Evolutionary conservation across 805 yeast species (phyloP), one percentile per base, ranked within the genome.

Genomic region (Saturnispora galanensis): DNA sequence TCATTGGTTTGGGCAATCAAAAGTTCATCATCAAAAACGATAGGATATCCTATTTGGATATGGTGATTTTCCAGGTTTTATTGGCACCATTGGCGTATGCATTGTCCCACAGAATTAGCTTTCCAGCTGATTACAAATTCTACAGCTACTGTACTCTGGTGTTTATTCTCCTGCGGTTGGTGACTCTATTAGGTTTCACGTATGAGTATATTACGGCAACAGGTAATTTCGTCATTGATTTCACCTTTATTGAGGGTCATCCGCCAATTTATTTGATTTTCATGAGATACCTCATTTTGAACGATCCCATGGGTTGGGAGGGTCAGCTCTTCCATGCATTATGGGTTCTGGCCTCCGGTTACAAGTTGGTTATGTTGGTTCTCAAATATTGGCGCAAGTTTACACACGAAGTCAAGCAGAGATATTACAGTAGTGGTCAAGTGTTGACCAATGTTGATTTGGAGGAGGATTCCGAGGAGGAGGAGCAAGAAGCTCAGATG

Each of bases 391-490:
- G 42, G 42, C 41, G 31, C 13, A 30, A 32, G 3, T 38, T 45
- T 11, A 45, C 31, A 5, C 40, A 47, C 13, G 47, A 49, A 31
- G 38, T 56, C 41, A 59, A 53, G 49, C 59, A 54, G 12, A 57
- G 55, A 44, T 52, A 51, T 34, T 59, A 59, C 47, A 54, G 57
- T 15, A 54, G 48, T 35, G 57, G 55, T 5, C 55, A 50, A 35
- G 46, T 56, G 10, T 48, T 59, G 34, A 46, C 56, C 2, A 59
- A 58, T 36, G 50, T 45, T 26, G 52, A 45, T 21, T 52, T 53
- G 4, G 55, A 52, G 10, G 52, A 47, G n/a, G 45, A 41, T 3
- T 50, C 44, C 11, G 50, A 40, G 9, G 51, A 48, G 17, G 56
- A 56, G 4, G 53, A 50, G 2, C 49, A 47, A 10, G 44, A 21